These are phyloP conservation scores for Venustampulla echinocandica DNA, from an alignment of 495 filamentous ascomycete species.

Conservation along the genomic window DNA sequence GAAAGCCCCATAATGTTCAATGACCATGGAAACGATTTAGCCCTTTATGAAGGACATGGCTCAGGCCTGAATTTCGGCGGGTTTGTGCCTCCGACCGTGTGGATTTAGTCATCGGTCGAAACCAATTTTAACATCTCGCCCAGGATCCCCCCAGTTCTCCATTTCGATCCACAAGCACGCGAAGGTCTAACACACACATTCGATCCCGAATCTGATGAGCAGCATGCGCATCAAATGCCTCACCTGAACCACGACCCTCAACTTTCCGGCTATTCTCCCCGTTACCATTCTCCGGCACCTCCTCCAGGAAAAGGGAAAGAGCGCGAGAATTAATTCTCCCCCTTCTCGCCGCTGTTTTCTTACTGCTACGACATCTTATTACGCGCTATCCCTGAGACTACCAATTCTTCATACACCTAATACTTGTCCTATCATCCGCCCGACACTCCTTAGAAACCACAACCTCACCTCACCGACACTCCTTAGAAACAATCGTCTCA, in stretches of 20 bases:
- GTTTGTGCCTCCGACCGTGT: conserved; percentile 25
- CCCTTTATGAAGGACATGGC: conserved; percentile 25
- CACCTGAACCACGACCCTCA: conserved; percentile 7
- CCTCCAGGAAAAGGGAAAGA: conserved; percentile 22
- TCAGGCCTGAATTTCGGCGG: conserved; percentile 23
- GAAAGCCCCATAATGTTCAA: conserved; percentile 43
- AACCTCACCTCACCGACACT: conserved; percentile 16
- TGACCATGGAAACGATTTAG: conserved; percentile 39
- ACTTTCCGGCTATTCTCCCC: conserved; percentile 22
- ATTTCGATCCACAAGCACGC: conserved; percentile 13
- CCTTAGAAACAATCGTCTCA: too few relatives aligned
- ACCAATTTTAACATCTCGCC: conserved; percentile 25
- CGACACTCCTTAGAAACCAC: too few relatives aligned
- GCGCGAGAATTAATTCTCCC: conserved; percentile 20
- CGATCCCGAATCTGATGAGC: conserved; percentile 12
- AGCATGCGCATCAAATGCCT: conserved; percentile 9
- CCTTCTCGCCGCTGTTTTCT: too few relatives aligned
- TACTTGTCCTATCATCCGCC: too few relatives aligned
- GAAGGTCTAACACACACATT: conserved; percentile 14
- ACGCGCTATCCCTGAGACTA: neutral
- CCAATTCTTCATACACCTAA: too few relatives aligned
- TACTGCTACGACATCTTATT: too few relatives aligned
- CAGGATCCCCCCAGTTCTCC: conserved; percentile 21
- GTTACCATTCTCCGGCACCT: conserved; percentile 15
- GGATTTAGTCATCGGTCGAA: conserved; percentile 23